Evolutionary conservation across 108 stramenopile species (phyloP), one percentile per base, ranked within the genome.

Genomic region (Schizochytrium sp.): DNA sequence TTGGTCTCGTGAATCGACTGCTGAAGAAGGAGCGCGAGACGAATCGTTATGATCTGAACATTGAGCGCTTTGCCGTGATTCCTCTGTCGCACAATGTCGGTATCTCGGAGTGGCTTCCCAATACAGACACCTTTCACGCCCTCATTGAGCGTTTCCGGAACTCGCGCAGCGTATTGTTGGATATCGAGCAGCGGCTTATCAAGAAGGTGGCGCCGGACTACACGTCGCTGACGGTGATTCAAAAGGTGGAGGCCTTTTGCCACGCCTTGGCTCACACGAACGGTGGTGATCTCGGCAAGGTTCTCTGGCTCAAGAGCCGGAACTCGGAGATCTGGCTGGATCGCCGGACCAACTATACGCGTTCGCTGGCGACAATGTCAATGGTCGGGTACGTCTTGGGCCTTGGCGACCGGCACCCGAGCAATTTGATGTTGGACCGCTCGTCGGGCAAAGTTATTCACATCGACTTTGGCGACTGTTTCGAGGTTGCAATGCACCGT

Each of bases 291-390:
- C 89, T 99, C 1, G 94, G 94, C 55, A 97, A 98, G 92, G 97
- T 99, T 53, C 92, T 98, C 57, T 99, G 98, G 98, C 93, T 97
- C 48, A 98, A 98, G 91, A 96, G 95, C 72, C 95, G 94, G 63
- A 97, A 97, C 91, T 96, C 96, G 72, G 98, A 99, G 88, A 95
- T 95, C 88, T 99, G 99, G 99, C 94, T 99, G 19, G 97, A 97
- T 43, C 95, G 98, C 16, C 92, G 99, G 58, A 98, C 98, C 48
- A 95, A 95, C 87, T 99, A 95, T 83, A 99, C 98, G 5, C 95
- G 98, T 25, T 97, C 97, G 83, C 89, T 99, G 45, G 98, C 99
- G 5, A 98, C 98, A n/a, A 99, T 99, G 98, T 97, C 97, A 72
- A 95, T 99, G 95, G 99, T 99, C n/a, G 99, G 99, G 5, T 99